These are phyloP conservation scores for Ganoderma meredithae DNA, from an alignment of 1,284 basidiomycete species.

Conservation along the genomic window DNA sequence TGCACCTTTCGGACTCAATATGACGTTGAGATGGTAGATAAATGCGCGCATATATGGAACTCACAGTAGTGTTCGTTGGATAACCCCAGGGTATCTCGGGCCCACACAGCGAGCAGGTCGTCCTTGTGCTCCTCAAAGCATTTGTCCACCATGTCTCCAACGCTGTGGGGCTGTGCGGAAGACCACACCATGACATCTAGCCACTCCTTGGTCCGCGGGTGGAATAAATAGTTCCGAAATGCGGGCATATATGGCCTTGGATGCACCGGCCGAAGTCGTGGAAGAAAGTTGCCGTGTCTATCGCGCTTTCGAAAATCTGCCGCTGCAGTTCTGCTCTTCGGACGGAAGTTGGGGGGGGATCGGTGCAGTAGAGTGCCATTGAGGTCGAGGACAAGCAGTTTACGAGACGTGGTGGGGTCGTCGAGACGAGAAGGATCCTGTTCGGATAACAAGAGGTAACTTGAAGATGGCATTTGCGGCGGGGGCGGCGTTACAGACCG, in stretches of 20 bases:
- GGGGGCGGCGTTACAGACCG: conserved; percentile 37
- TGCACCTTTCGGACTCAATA: conserved; percentile 65
- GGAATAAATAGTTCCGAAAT: conserved; percentile 72
- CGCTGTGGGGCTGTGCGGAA: conserved; percentile 83
- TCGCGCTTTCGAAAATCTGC: conserved; percentile 28
- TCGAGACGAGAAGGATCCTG: conserved; percentile 38
- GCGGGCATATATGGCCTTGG: conserved; percentile 75
- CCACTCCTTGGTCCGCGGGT: conserved; percentile 60
- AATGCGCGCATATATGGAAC: conserved; percentile 37
- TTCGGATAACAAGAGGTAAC: conserved; percentile 39
- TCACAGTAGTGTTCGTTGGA: conserved; percentile 64
- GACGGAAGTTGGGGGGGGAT: conserved; percentile 46
- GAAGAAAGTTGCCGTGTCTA: conserved; percentile 28
- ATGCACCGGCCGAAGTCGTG: conserved; percentile 52
- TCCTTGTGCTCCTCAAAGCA: conserved; percentile 56
- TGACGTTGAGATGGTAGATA: conserved; percentile 6
- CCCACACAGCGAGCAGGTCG: conserved; percentile 74
- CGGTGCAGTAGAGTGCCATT: conserved; percentile 86
- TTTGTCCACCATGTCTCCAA: conserved; percentile 71
- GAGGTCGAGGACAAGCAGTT: conserved; percentile 83
- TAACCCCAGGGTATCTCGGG: conserved; percentile 78
- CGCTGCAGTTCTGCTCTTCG: conserved; percentile 28
- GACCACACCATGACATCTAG: conserved; percentile 90
- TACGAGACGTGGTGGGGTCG: conserved; percentile 52
- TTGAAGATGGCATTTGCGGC: conserved; percentile 37